Base-by-base conservation (phyloP, 148 eudicot genomes). In the Vaccinium corymbosum region DNA sequence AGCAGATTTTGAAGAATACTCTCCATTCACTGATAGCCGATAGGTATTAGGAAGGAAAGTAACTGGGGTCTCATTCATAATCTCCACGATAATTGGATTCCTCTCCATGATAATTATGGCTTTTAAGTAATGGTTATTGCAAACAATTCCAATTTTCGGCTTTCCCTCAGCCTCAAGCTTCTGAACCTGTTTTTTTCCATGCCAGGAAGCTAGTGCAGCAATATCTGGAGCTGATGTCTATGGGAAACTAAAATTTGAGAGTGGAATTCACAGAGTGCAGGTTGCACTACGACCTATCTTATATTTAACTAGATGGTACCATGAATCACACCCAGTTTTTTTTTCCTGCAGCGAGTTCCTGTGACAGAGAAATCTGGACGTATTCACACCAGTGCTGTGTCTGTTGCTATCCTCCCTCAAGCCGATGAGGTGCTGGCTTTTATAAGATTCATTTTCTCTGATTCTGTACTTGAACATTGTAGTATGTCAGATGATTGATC, bases 231-330 rank as follows among this genome's bases (percentile, higher is more conserved):
- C 88, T 81, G 91, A 88, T 87, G 97, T 92, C 32, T 96, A 90
- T 87, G 98, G 98, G 51, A 94, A 92, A 87, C 92, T 96, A 78
- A 96, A 96, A 88, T 94, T 94, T 84, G 99, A 96, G 91, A 96
- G 98, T 90, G 98, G 97, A 78, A 90, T 93, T 84, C 99, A 96
- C 89, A 88, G 99, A 91, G 99, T 96, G 90, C 99, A 96, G 98
- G 99, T 94, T 88, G 12, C 51, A 52, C 46, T 66, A 27, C 75
- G 76, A 48, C 75, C 75, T 57, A 77, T 51, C 55, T 80, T 76
- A 4, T 72, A 53, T 73, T 74, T 82, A 66, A 73, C 52, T 42
- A 80, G 5, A 46, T 56, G 15, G 10, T 16, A 59, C 50, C 29
- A 80, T 22, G 35, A 53, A 6, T 82, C 49, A 61, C 51, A 19